A percentile compares a stretch with the other conserved stretches of the same genome.
Evolutionary conservation across 1,139 yeast species (phyloP).

Genomic region (Meyerozyma elateridarum): DNA sequence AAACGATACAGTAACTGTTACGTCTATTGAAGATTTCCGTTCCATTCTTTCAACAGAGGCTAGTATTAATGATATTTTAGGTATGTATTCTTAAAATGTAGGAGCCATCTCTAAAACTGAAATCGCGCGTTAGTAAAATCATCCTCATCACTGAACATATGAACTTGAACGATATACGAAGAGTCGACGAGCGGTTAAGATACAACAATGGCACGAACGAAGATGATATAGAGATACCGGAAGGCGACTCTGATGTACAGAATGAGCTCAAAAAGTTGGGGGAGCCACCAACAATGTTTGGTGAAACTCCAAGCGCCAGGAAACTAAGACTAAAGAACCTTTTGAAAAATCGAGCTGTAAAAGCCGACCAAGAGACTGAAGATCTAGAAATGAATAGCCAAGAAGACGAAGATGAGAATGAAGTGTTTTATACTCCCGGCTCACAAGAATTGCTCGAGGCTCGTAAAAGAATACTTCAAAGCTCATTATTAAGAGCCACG

Average conservation of each 20-base stretch:
- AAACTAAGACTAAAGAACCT: constrained; percentile 48
- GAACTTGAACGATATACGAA: constrained; percentile 22
- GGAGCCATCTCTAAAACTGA: too few relatives aligned
- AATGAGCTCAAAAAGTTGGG: constrained; percentile 42
- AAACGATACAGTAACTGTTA: too few relatives aligned
- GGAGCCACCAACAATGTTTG: constrained; percentile 56
- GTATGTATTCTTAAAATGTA: too few relatives aligned
- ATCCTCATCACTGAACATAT: constrained; percentile 9
- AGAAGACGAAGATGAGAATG: constrained; percentile 58
- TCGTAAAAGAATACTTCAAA: constrained; percentile 47
- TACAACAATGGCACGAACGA: constrained; percentile 3
- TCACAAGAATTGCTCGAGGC: constrained; percentile 48
- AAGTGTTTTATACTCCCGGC: constrained; percentile 86
- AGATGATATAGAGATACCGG: constrained; percentile 41
- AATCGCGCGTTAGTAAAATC: too few relatives aligned
- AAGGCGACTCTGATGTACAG: constrained; percentile 59
- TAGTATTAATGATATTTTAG: too few relatives aligned
- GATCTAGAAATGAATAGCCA: too few relatives aligned
- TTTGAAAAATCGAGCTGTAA: constrained; percentile 19
- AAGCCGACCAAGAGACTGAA: constrained; percentile 20
- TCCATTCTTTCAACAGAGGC: too few relatives aligned
- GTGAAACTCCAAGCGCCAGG: constrained; percentile 60
- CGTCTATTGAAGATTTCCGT: too few relatives aligned
- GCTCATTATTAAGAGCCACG: constrained; percentile 46
- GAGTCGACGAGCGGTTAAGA: constrained; percentile 18